Conservation (phyloP, 495 filamentous ascomycete species). For the Aspergillus cristatus region DNA sequence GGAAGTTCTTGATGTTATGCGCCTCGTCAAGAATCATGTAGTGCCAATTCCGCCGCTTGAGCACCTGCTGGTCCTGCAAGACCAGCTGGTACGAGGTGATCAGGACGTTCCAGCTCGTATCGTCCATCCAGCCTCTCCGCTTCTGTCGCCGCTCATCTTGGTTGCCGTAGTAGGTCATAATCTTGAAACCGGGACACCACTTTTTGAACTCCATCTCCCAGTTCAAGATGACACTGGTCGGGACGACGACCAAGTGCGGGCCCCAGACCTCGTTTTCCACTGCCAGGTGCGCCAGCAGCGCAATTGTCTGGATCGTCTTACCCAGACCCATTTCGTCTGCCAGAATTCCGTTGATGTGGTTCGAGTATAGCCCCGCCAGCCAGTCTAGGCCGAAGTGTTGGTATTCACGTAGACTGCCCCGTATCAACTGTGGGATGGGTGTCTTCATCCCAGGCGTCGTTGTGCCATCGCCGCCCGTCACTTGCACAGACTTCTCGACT, state of each 20-base stretch:
- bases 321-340: conserved; percentile 99
- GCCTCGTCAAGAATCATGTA: conserved; percentile 99
- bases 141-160: conserved; percentile 87
- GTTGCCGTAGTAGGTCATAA: conserved; percentile 91
- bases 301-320: conserved; percentile 98
- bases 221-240: conserved; percentile 97
- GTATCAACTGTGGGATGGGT: conserved; percentile 76
- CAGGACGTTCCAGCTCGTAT: conserved; percentile 89
- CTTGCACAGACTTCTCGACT: no score
- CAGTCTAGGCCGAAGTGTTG: conserved; percentile 95
- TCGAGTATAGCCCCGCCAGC: conserved; percentile 88
- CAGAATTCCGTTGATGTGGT: conserved; percentile 92
- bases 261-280: conserved; percentile 91
- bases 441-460: conserved; percentile 45
- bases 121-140: conserved; percentile 81
- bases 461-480: conserved; percentile 19
- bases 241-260: conserved; percentile 91
- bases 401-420: conserved; percentile 90
- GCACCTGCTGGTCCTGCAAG: conserved; percentile 85
- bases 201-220: conserved; percentile 99
- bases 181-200: conserved; percentile 97
- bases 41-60: conserved; percentile 90
- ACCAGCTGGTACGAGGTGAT: conserved; percentile 96
- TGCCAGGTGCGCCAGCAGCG: conserved; percentile 86
- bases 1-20: conserved; percentile 99